A percentile compares a stretch with the other conserved stretches of the same genome.
These are phyloP conservation scores for Penicillium digitatum DNA, from an alignment of 2,329 filamentous ascomycete species.

Conservation along the genomic window DNA sequence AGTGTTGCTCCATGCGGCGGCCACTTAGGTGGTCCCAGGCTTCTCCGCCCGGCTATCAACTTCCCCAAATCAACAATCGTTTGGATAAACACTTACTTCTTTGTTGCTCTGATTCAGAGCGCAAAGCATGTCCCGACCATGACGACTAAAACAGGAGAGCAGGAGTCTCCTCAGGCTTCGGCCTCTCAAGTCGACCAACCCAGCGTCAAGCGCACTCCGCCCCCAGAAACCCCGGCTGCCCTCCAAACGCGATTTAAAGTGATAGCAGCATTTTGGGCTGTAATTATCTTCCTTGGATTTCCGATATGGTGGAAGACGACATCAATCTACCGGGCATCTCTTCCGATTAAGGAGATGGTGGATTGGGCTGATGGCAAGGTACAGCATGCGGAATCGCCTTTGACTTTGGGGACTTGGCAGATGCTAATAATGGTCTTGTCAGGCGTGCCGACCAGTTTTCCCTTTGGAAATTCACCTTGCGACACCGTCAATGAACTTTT, in stretches of 20 bases:
- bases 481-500: slow-evolving; percentile 59
- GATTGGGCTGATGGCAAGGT: slow-evolving; percentile 90
- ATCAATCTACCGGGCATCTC: slow-evolving; percentile 77
- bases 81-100: slow-evolving; percentile 3
- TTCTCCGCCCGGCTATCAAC: slow-evolving; percentile 21
- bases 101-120: slow-evolving; percentile 7
- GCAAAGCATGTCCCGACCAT: slow-evolving; percentile 37
- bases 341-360: slow-evolving; percentile 82
- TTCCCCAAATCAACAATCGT: slow-evolving; percentile 15
- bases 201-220: slow-evolving; percentile 51
- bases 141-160: slow-evolving; percentile 34
- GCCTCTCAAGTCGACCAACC: slow-evolving; percentile 15
- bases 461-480: slow-evolving; percentile 78
- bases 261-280: slow-evolving; percentile 83
- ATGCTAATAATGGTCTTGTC: slow-evolving; percentile 14
- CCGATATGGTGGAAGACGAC: slow-evolving; percentile 97
- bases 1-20: slow-evolving; percentile 1
- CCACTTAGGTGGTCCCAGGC: slow-evolving; percentile 7
- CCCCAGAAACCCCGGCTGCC: slow-evolving; percentile 70
- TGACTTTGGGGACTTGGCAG: neutral
- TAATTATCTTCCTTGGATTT: slow-evolving; percentile 76
- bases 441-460: slow-evolving; percentile 86
- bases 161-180: slow-evolving; percentile 25
- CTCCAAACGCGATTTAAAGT: slow-evolving; percentile 68
- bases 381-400: slow-evolving; percentile 8